Evolutionary conservation across 176 grass and related monocot genomes (phyloP).

Genomic region (Hordeum vulgare): DNA sequence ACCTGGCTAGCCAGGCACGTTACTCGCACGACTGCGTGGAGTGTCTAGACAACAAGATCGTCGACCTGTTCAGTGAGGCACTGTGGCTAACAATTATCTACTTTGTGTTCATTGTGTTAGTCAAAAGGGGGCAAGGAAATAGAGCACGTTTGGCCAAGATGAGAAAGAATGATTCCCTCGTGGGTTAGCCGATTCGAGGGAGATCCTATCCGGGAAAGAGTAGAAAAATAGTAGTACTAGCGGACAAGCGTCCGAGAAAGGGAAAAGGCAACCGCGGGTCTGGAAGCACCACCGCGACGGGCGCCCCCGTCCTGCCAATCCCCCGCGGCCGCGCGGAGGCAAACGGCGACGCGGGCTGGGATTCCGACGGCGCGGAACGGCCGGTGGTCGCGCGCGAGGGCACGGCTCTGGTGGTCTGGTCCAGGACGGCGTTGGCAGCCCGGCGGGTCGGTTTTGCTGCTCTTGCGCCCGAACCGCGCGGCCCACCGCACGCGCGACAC

Average conservation of each 20-base stretch:
- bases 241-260: too few relatives aligned
- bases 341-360: too few relatives aligned
- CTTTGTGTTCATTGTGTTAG: neutral
- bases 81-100: neutral
- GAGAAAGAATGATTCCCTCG: neutral
- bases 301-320: neutral
- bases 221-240: neutral
- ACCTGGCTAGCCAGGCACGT: neutral
- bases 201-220: neutral
- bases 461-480: neutral
- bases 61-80: neutral
- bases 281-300: neutral
- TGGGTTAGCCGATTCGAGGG: neutral
- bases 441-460: neutral
- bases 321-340: too few relatives aligned
- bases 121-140: neutral
- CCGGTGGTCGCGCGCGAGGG: neutral
- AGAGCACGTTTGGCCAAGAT: neutral
- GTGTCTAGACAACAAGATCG: neutral
- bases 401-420: too few relatives aligned
- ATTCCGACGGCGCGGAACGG: neutral
- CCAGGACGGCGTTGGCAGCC: neutral
- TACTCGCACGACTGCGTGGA: neutral
- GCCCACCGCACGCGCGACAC: neutral
- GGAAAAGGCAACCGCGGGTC: too few relatives aligned